phyloP scores from a whole-genome alignment of 1,139 yeast species.

The Arxiozyma bovina region DNA sequence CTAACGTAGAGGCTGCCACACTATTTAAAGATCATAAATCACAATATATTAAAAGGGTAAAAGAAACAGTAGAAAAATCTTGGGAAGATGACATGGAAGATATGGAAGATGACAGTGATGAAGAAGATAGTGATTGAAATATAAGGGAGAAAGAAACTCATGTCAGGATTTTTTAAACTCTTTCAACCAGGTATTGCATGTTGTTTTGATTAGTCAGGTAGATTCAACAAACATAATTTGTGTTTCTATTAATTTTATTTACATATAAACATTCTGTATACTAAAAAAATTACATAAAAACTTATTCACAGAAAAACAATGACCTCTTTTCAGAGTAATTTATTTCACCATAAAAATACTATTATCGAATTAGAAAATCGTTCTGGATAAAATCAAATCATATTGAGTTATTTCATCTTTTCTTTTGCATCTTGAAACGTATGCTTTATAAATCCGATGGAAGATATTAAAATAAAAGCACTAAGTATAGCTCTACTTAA shows the following conservation, averaged over 20 bases:
- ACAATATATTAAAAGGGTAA: conserved; percentile 82
- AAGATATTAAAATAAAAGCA: background rate
- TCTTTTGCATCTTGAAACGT: background rate
- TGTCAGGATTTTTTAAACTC: background rate
- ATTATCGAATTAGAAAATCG: too few species aligned
- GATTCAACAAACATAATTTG: background rate
- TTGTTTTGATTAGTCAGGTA: background rate
- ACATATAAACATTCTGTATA: conserved; percentile 1
- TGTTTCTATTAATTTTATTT: background rate
- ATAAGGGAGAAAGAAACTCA: background rate
- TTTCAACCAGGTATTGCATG: background rate
- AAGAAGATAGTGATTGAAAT: conserved; percentile 32
- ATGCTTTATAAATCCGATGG: background rate
- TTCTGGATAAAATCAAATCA: background rate
- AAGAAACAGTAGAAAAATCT: conserved; percentile 87
- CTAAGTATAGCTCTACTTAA: background rate
- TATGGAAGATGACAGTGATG: conserved; percentile 61
- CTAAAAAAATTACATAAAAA: background rate
- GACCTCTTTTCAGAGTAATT: background rate
- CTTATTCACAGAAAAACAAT: background rate
- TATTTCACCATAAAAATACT: background rate
- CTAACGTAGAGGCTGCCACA: conserved; percentile 96
- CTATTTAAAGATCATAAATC: conserved; percentile 89
- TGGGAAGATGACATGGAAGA: conserved; percentile 75
- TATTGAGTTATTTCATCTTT: background rate